A percentile compares a stretch with the other conserved stretches of the same genome.
Conservation (phyloP, 78 protist species). For the Cavenderia fasciculata region DNA sequence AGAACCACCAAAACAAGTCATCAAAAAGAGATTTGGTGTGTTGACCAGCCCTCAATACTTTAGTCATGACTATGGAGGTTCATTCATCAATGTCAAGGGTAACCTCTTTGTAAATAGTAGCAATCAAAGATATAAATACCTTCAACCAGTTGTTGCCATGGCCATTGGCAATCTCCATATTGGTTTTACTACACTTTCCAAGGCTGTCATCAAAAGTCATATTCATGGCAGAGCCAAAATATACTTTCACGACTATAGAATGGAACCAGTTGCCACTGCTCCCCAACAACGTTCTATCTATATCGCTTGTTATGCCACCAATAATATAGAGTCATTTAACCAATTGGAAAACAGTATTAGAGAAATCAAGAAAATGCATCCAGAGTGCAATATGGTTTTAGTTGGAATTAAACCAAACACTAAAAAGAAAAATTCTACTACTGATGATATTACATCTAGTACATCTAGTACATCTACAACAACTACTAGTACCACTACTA, state of each 20-base stretch:
- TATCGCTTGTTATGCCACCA: too few species aligned
- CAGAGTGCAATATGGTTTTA: too few species aligned
- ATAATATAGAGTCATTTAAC: too few species aligned
- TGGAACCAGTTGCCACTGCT: constrained; percentile 3
- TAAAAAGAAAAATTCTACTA: too few species aligned
- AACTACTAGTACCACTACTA: too few species aligned
- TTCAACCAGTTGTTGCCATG: constrained; percentile 15
- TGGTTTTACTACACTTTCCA: constrained; percentile 36
- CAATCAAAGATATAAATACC: neutral
- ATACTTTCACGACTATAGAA: constrained; percentile 34
- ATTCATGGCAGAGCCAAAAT: neutral
- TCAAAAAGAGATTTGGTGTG: constrained; percentile 48
- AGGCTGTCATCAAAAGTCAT: neutral
- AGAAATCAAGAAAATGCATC: too few species aligned
- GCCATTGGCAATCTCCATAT: constrained; percentile 31
- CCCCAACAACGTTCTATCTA: too few species aligned
- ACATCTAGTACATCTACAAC: too few species aligned
- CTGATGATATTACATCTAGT: too few species aligned
- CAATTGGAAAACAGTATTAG: too few species aligned
- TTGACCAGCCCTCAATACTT: too few species aligned
- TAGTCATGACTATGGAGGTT: neutral
- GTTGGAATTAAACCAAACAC: too few species aligned
- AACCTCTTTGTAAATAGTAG: neutral
- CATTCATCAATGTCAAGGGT: constrained; percentile 10
- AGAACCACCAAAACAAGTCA: neutral